Conservation (phyloP, 768 basidiomycete genomes). For the Austroboletus eburneus region DNA sequence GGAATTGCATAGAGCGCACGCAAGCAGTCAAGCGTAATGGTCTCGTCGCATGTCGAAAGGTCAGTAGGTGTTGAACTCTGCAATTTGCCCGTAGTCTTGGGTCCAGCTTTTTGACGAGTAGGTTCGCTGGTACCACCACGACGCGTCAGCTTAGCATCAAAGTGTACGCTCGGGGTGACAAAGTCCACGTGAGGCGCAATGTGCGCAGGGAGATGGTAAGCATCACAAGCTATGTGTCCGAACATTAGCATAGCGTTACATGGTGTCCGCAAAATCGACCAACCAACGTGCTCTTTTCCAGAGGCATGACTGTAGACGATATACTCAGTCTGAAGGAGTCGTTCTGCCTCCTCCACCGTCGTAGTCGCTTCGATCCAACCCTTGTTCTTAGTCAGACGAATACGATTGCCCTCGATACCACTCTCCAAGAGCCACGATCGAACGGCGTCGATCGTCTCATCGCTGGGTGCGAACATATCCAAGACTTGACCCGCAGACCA, state of each 20-base stretch:
- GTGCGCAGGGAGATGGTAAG: conserved; percentile 32
- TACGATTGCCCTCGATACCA: conserved; percentile 22
- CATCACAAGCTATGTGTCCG: conserved; percentile 25
- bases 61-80: conserved; percentile 1
- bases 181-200: conserved; percentile 32
- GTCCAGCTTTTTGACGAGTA: conserved; percentile 8
- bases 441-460: conserved; percentile 24
- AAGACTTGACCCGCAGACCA: conserved; percentile 27
- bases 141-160: conserved; percentile 23
- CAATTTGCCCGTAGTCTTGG: conserved; percentile 19
- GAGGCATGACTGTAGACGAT: conserved; percentile 28
- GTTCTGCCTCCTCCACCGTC: conserved; percentile 32
- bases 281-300: conserved; percentile 27
- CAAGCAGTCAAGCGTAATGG: conserved; percentile 30
- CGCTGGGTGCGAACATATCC: conserved; percentile 27
- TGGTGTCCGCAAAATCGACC: conserved; percentile 7
- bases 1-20: conserved; percentile 25
- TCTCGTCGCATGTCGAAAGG: conserved; percentile 22
- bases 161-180: conserved; percentile 32
- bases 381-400: conserved; percentile 18
- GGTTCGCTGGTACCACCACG: conserved; percentile 10
- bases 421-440: conserved; percentile 25
- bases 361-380: conserved; percentile 26
- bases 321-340: conserved; percentile 32
- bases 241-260: not conserved